These are phyloP conservation scores for Colletotrichum incanum DNA, from an alignment of 2,329 filamentous ascomycete genomes.

Conservation along the genomic window DNA sequence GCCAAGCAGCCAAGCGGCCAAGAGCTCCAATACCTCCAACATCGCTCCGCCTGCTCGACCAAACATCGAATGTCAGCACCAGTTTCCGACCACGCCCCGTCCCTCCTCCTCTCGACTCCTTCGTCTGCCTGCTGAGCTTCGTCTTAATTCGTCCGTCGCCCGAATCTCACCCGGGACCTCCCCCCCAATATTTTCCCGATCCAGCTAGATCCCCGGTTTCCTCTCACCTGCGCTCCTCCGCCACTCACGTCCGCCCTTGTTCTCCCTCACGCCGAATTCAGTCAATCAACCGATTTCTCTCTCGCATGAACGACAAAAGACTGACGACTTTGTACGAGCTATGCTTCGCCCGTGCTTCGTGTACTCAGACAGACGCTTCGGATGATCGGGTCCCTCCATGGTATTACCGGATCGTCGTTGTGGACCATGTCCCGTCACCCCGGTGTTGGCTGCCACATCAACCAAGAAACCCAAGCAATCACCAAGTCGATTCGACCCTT, in stretches of 20 bases:
- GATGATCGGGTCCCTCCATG: not conserved
- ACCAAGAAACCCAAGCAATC: conserved; percentile 37
- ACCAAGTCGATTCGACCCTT: conserved; percentile 32
- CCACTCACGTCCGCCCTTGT: not conserved
- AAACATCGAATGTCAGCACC: conserved; percentile 29
- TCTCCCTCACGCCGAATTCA: not conserved
- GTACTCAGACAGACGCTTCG: not conserved
- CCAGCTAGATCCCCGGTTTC: conserved; percentile 19
- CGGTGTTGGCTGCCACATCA: conserved; percentile 21
- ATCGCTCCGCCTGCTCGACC: conserved; percentile 18
- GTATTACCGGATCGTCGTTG: not conserved
- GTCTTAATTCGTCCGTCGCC: conserved; percentile 1
- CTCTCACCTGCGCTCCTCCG: not conserved
- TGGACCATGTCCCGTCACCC: conserved; percentile 3
- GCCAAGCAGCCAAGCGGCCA: conserved; percentile 43
- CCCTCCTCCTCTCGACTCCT: not conserved
- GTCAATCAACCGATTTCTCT: not conserved
- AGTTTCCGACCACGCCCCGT: conserved; percentile 1
- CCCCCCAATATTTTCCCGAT: conserved; percentile 19
- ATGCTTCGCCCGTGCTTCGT: not conserved
- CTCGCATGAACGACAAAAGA: not conserved
- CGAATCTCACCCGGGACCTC: not conserved
- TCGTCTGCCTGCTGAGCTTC: not conserved
- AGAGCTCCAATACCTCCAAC: conserved; percentile 16
- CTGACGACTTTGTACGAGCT: not conserved